Evolutionary conservation across 2,329 filamentous ascomycete species (phyloP).

Genomic region (Tolypocladium tundrense): DNA sequence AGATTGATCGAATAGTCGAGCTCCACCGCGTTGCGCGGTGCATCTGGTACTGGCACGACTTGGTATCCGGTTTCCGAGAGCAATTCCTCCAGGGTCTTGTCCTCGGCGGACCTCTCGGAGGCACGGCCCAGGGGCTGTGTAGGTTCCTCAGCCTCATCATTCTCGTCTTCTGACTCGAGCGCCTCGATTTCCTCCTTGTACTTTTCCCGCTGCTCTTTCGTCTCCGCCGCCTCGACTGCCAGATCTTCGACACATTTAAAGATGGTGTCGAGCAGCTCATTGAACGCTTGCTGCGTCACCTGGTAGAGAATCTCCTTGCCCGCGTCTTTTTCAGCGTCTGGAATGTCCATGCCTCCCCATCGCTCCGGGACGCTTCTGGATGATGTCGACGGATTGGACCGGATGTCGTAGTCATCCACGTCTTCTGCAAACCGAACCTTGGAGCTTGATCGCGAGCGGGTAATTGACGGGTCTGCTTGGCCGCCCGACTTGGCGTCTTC

Average conservation of each 20-base stretch:
- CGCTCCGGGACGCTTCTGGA: slow-evolving; percentile 63
- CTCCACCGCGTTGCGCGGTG: slow-evolving; percentile 21
- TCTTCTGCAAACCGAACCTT: slow-evolving; percentile 71
- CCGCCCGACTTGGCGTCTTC: slow-evolving; percentile 33
- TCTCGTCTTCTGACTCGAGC: slow-evolving; percentile 22
- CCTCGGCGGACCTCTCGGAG: slow-evolving; percentile 6
- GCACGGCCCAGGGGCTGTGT: background rate
- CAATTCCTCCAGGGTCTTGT: slow-evolving; percentile 24
- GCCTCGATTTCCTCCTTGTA: slow-evolving; percentile 38
- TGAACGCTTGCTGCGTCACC: slow-evolving; percentile 81
- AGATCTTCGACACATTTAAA: slow-evolving; percentile 75
- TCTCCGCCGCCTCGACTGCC: slow-evolving; percentile 56
- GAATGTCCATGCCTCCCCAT: slow-evolving; percentile 70
- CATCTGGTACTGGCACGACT: slow-evolving; percentile 24
- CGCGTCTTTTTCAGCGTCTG: slow-evolving; percentile 69
- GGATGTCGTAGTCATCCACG: slow-evolving; percentile 55
- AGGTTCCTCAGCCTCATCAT: slow-evolving; percentile 5
- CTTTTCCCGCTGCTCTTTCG: slow-evolving; percentile 49
- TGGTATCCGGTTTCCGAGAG: slow-evolving; percentile 33
- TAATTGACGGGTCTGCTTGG: slow-evolving; percentile 12
- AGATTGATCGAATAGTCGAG: slow-evolving; percentile 16
- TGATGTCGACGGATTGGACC: slow-evolving; percentile 63
- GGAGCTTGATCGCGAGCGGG: slow-evolving; percentile 58
- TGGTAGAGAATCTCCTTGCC: slow-evolving; percentile 87
- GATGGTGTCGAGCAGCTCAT: slow-evolving; percentile 78